Evolutionary conservation across 1,284 basidiomycete genomes (phyloP).

Genomic region (Kalmanozyma brasiliensis): DNA sequence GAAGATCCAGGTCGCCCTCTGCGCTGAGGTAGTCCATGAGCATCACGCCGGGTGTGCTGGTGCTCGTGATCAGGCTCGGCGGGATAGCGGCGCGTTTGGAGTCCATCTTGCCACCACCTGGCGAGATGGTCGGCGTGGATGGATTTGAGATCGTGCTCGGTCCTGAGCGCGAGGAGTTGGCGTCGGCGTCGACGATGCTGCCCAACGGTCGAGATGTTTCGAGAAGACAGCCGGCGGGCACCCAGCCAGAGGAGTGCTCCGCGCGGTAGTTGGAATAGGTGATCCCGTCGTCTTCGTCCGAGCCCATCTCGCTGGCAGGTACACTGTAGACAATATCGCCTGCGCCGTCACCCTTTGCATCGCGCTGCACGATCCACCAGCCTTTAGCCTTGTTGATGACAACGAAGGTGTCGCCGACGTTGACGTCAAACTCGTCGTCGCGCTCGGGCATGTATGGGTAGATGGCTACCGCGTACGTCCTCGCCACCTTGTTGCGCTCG

Average conservation of each 20-base stretch:
- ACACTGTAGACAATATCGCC: slow-evolving; percentile 80
- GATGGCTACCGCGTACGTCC: slow-evolving; percentile 84
- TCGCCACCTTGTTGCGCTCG: slow-evolving; percentile 20
- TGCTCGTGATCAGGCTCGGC: slow-evolving; percentile 87
- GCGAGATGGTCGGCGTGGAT: slow-evolving; percentile 37
- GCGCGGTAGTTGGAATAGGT: slow-evolving; percentile 35
- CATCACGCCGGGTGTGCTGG: slow-evolving; percentile 90
- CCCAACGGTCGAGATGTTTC: slow-evolving; percentile 75
- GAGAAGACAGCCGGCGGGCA: slow-evolving; percentile 81
- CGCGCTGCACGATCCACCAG: slow-evolving; percentile 98
- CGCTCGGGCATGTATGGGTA: slow-evolving; percentile 96
- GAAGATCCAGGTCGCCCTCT: slow-evolving; percentile 85
- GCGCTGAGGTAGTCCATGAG: slow-evolving; percentile 90
- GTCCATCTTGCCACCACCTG: slow-evolving; percentile 17
- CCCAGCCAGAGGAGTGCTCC: slow-evolving; percentile 65
- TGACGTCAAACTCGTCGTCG: slow-evolving; percentile 96
- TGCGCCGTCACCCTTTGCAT: slow-evolving; percentile 77
- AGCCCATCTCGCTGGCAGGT: slow-evolving; percentile 73
- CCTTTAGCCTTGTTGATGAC: slow-evolving; percentile 92
- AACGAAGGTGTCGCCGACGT: slow-evolving; percentile 80
- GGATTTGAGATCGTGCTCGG: slow-evolving; percentile 40
- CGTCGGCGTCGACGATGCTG: slow-evolving; percentile 61
- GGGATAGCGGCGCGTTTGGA: slow-evolving; percentile 74
- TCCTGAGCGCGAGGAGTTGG: slow-evolving; percentile 7
- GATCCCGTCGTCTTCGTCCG: slow-evolving; percentile 38